Evolutionary conservation across 441 rosid genomes (phyloP).

Genomic region (Adansonia grandidieri): DNA sequence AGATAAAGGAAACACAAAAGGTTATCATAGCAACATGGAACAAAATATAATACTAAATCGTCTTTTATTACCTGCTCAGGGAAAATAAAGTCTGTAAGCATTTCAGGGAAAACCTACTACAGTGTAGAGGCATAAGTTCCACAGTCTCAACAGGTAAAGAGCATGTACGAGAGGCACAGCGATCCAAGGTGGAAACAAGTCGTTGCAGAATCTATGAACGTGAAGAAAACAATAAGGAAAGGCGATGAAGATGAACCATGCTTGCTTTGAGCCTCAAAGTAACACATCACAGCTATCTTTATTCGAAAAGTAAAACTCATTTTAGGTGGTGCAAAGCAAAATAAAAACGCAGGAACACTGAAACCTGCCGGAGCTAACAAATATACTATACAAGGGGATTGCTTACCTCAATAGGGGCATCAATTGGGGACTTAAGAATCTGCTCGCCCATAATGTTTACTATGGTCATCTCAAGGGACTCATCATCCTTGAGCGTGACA

Average conservation of each 20-base stretch:
- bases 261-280: constrained; percentile 9
- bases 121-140: constrained; percentile 92
- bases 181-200: constrained; percentile 84
- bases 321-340: neutral
- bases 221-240: constrained; percentile 29
- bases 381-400: constrained; percentile 30
- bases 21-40: neutral
- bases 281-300: constrained; percentile 15
- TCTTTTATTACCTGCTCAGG: constrained; percentile 70
- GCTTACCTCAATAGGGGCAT: constrained; percentile 85
- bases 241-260: neutral
- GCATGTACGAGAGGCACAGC: constrained; percentile 99
- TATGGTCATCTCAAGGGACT: constrained; percentile 83
- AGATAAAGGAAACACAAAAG: neutral
- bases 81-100: constrained; percentile 88
- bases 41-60: neutral
- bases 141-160: constrained; percentile 93
- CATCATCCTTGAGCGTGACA: constrained; percentile 62
- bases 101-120: constrained; percentile 89
- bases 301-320: neutral
- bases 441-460: constrained; percentile 78
- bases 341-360: neutral
- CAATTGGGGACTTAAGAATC: constrained; percentile 73
- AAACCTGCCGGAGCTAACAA: neutral
- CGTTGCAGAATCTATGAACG: constrained; percentile 74